Base-by-base conservation (phyloP, 768 basidiomycete genomes). In the Leucocoprinus birnbaumii region DNA sequence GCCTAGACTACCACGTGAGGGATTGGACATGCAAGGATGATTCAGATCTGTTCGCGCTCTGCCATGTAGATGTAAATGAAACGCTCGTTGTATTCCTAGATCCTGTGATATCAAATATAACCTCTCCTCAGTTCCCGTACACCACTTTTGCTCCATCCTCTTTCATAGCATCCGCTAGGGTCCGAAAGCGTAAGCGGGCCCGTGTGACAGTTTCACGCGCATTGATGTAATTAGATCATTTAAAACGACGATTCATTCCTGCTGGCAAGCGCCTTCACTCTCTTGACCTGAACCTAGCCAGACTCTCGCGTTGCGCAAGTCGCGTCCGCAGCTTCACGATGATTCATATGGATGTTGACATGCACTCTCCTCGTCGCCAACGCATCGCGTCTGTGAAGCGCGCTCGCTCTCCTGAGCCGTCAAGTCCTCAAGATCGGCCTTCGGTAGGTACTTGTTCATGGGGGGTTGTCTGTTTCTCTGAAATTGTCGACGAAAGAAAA, bases 1-100 rank as follows among this genome's bases (percentile, higher is more conserved):
- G 67, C 87, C 91, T 19, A 82, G 76, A 66, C 70, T 93, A 57
- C 91, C 91, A 41, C 81, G 91, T 61, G 72, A 67, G 48, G 73
- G 73, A 11, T 67, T 88, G 59, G 69, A 85, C 51, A 73, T 89
- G 66, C 83, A 83, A 63, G 80, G 79, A 62, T 81, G 65, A 70
- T 21, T 22, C 3, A 7, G 18, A 13, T 37, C 25, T 22, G 24
- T 38, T 21, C 11, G 24, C 26, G 10, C 9, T 34, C 18, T 19
- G 10, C 21, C 31, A 18, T 49, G 19, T 48, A 48, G 54, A 22
- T 34, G 6, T 41, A 21, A 31, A 43, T 40, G 19, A 10, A 34
- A 11, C 38, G 31, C 11, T 10, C 19, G 42, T 52, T 44, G 24
- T 51, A 55, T 27, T 25, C 46, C 9, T 38, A 26, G 38, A 26